These are phyloP conservation scores for Davidsoniella virescens DNA, from an alignment of 2,329 filamentous ascomycete genomes.

Conservation along the genomic window DNA sequence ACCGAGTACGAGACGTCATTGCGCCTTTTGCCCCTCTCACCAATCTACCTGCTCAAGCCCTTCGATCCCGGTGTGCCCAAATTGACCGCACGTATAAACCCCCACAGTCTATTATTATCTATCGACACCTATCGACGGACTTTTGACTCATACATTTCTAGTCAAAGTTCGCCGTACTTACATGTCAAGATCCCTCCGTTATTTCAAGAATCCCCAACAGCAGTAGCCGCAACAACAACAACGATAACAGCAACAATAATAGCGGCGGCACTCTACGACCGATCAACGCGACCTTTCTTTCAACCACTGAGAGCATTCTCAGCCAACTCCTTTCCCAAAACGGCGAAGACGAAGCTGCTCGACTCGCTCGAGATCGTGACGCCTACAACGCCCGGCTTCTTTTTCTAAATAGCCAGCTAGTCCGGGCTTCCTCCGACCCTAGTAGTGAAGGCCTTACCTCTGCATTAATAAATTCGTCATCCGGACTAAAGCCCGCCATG, in stretches of 20 bases:
- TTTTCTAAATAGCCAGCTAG: background rate
- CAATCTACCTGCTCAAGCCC: no score
- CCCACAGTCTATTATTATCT: no score
- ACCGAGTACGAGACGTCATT: no score
- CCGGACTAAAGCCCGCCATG: constrained; percentile 25
- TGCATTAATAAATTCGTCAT: background rate
- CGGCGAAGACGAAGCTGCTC: background rate
- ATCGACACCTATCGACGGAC: no score
- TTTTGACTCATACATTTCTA: no score
- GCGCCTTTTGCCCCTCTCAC: no score
- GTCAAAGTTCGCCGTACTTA: no score
- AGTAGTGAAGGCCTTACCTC: background rate
- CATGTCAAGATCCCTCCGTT: background rate
- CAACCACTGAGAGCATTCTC: background rate
- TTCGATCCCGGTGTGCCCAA: no score
- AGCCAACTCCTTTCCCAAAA: background rate
- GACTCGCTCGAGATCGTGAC: background rate
- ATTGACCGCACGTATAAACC: no score
- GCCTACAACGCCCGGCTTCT: background rate
- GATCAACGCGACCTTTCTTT: no score
- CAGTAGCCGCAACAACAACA: background rate
- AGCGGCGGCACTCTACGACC: no score
- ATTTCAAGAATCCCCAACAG: background rate
- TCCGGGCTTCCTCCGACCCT: background rate
- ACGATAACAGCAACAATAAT: no score